Percentiles rank a stretch among this genome's conserved stretches.
phyloP scores from a whole-genome alignment of 2,329 filamentous ascomycete genomes.

The Neoscytalidium dimidiatum region DNA sequence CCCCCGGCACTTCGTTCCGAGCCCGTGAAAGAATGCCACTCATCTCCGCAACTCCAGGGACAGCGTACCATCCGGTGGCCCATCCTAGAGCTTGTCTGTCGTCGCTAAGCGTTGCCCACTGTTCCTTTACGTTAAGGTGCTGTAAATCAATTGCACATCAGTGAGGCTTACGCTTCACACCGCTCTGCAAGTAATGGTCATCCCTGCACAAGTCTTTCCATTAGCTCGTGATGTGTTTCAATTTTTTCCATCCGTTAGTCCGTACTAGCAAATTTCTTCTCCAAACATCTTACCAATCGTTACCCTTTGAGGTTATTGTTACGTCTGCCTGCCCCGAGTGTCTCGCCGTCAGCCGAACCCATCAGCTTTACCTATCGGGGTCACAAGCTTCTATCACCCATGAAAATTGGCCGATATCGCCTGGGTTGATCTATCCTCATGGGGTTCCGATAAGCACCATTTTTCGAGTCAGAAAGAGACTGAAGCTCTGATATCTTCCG shows the following conservation, averaged over 20 bases:
- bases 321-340: background rate
- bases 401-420: conserved; percentile 6
- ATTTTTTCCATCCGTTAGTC: background rate
- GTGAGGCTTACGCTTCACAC: conserved; percentile 7
- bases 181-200: conserved; percentile 11
- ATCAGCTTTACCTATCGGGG: background rate
- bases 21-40: conserved; percentile 1
- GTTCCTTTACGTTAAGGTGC: background rate
- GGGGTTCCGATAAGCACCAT: conserved; percentile 9
- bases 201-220: conserved; percentile 14
- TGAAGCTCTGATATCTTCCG: conserved; percentile 1
- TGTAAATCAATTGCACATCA: conserved; percentile 13
- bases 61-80: background rate
- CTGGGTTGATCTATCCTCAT: background rate
- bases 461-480: background rate
- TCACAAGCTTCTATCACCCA: background rate
- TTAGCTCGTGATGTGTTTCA: conserved; percentile 7
- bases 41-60: background rate
- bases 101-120: background rate
- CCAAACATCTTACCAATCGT: conserved; percentile 7
- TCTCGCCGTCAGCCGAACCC: background rate
- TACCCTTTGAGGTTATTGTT: background rate
- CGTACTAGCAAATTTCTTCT: conserved; percentile 4
- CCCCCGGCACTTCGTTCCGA: background rate
- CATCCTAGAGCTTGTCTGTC: background rate